Conservation (phyloP, 768 basidiomycete genomes). For the Leccinum fibrillosum region DNA sequence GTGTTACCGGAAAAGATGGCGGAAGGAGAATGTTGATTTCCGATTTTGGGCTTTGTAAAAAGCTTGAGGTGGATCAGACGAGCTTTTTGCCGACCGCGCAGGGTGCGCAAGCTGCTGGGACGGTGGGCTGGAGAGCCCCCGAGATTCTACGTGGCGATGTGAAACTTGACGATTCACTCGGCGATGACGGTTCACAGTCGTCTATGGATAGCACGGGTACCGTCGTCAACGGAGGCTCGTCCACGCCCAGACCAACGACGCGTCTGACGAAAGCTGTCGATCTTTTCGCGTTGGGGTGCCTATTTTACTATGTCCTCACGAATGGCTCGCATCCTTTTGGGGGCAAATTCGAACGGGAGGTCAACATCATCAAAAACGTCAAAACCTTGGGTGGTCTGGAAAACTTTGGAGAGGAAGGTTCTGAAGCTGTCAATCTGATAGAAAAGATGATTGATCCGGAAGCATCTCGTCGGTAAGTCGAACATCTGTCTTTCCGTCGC, state of each 20-base stretch:
- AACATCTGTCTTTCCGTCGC: background rate
- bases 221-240: slow-evolving; percentile 28
- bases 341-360: slow-evolving; percentile 88
- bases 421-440: slow-evolving; percentile 86
- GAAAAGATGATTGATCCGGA: slow-evolving; percentile 73
- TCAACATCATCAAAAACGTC: slow-evolving; percentile 84
- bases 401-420: slow-evolving; percentile 87
- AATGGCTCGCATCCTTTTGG: slow-evolving; percentile 93
- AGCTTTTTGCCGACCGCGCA: slow-evolving; percentile 92
- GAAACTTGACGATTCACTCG: slow-evolving; percentile 73
- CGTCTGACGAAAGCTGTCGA: slow-evolving; percentile 93
- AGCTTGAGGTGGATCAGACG: slow-evolving; percentile 92
- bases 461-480: slow-evolving; percentile 67
- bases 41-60: slow-evolving; percentile 96
- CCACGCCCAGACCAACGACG: slow-evolving; percentile 38
- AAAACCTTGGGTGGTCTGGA: slow-evolving; percentile 71
- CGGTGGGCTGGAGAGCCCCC: slow-evolving; percentile 96
- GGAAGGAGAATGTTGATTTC: slow-evolving; percentile 86
- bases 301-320: slow-evolving; percentile 92
- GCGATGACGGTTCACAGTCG: slow-evolving; percentile 62
- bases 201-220: slow-evolving; percentile 65
- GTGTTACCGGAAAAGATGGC: slow-evolving; percentile 37
- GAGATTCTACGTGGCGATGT: slow-evolving; percentile 95
- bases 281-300: slow-evolving; percentile 92
- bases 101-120: slow-evolving; percentile 86